Conservation (phyloP, 2,329 filamentous ascomycete genomes). For the Thermoascus crustaceus region DNA sequence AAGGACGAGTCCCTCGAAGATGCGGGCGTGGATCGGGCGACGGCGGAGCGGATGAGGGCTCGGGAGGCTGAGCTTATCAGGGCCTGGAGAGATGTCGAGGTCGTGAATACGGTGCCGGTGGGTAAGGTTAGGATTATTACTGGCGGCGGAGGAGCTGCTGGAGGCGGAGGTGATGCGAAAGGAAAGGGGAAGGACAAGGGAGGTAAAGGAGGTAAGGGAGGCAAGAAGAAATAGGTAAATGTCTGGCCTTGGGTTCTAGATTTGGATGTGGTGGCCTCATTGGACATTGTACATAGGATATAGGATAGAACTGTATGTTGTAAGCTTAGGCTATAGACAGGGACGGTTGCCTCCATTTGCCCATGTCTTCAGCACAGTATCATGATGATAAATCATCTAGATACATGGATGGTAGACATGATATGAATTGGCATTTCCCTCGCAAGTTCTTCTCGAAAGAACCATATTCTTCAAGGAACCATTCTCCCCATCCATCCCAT, state of each 20-base stretch:
- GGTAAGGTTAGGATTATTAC: slow-evolving; percentile 73
- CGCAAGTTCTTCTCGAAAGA: no score
- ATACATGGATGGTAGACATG: no score
- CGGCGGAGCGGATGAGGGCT: slow-evolving; percentile 72
- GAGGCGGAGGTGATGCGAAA: slow-evolving; percentile 28
- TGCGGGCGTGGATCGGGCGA: slow-evolving; percentile 38
- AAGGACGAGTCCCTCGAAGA: slow-evolving; percentile 54
- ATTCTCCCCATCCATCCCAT: no score
- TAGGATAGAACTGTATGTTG: not conserved
- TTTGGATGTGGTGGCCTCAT: not conserved
- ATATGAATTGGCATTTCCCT: no score
- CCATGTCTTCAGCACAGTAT: no score
- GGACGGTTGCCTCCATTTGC: no score
- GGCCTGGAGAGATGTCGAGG: slow-evolving; percentile 70
- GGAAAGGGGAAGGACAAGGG: slow-evolving; percentile 20
- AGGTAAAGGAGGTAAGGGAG: slow-evolving; percentile 24
- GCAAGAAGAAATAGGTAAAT: slow-evolving; percentile 32
- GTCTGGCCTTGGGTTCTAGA: not conserved
- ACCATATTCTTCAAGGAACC: no score
- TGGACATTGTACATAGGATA: not conserved
- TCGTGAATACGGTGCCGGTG: slow-evolving; percentile 72
- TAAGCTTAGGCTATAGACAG: no score
- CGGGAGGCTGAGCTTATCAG: slow-evolving; percentile 78
- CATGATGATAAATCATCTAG: no score
- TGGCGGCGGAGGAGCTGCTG: slow-evolving; percentile 46